These are phyloP conservation scores for Fraxinus greggii DNA, from an alignment of 305 asterid species.

Conservation along the genomic window DNA sequence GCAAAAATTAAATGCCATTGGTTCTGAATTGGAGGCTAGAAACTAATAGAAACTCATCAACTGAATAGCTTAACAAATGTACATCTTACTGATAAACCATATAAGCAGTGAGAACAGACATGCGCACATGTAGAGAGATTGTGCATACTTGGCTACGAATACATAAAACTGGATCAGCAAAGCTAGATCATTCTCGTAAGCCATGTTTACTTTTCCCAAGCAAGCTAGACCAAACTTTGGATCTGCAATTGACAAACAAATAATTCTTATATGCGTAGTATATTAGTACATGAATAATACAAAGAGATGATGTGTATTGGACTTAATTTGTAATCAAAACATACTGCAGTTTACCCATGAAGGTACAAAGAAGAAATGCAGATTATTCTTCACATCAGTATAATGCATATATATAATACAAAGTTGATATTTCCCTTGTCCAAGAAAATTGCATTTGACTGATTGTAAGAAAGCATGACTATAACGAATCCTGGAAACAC, in stretches of 20 bases:
- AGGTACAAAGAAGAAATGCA: not conserved
- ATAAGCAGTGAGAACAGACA: not conserved
- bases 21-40: not conserved
- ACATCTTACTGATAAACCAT: not conserved
- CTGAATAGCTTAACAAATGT: not conserved
- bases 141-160: slow-evolving; percentile 73
- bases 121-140: not conserved
- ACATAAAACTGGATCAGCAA: slow-evolving; percentile 74
- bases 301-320: not conserved
- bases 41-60: not conserved
- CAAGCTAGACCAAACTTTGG: slow-evolving; percentile 77
- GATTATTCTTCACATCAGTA: not conserved
- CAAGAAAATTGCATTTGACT: not conserved
- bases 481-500: not conserved
- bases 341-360: not conserved
- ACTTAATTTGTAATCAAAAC: slow-evolving; percentile 7
- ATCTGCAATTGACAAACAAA: slow-evolving; percentile 46
- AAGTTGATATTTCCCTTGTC: not conserved
- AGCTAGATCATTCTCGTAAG: slow-evolving; percentile 71
- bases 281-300: not conserved
- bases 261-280: not conserved
- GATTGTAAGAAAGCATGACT: not conserved
- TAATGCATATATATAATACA: not conserved
- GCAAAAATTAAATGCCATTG: not conserved
- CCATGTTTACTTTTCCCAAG: slow-evolving; percentile 72